Base-by-base conservation (phyloP, 208 protist species). In the Trypanosoma scelopori region DNA sequence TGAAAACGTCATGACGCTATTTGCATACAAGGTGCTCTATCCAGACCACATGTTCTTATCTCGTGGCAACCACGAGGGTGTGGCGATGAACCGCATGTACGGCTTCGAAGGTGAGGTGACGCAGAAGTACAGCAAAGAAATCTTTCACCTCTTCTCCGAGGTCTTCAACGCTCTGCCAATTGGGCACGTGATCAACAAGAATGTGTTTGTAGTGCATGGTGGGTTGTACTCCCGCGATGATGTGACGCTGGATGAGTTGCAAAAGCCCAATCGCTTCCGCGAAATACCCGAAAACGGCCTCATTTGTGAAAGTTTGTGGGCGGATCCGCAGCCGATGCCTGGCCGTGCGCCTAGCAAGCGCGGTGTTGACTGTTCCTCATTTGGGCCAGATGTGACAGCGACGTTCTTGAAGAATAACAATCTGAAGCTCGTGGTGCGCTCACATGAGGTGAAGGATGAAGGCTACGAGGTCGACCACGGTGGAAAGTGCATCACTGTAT, bases 51-150 rank as follows among this genome's bases (percentile, higher is more conserved):
- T 99, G 67, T 97, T 95, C 82, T 62, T 99, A 18, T 93, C 95
- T 9, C 88, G 96, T 30, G 97, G 97, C 22, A 99, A 99, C 83
- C 98, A 99, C 80, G 98, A 99, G 68, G 87, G 91, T 6, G 41
- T 87, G 5, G 77, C 89, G 22, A 96, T 99, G 93, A 99, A 99
- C 78, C 89, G 92, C 58, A 89, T 99, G 58, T 99, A 99, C 65
- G 98, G 98, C 41, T 99, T 99, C 74, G 93, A 99, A 63, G 98
- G 97, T 30, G 98, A 99, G 78, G 95, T 99, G 20, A 88, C 90
- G 41, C 79, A 86, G 57, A 99, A 99, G 78, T 98, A 97, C 78
- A 81, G 86, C 48, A 74, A 69, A 16, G 84, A 92, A 58, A 69
- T 98, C 41, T 98, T 96, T 64, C 74, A 93, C 30, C 74, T 99